Base-by-base conservation (phyloP, 177 flowering plant genomes). In the Tripterygium wilfordii region DNA sequence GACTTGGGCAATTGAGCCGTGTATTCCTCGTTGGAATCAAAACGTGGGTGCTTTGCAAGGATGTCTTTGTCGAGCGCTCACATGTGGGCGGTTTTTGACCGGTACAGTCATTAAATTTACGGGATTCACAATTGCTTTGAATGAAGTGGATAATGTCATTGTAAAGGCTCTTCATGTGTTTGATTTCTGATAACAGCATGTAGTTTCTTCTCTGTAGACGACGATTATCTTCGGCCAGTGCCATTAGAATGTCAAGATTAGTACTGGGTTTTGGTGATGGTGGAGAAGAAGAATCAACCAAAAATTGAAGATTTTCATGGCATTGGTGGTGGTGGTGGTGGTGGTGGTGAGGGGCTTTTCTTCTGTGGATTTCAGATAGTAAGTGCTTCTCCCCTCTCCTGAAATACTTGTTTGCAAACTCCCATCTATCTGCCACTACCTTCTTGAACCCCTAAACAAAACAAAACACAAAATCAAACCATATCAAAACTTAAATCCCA, bases 101-200 rank as follows among this genome's bases (percentile, higher is more conserved):
- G n/a, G n/a, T n/a, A n/a, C n/a, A n/a, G n/a, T n/a, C n/a, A n/a
- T n/a, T n/a, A n/a, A n/a, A n/a, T n/a, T 52, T 10, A 70, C 88
- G 8, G 97, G 88, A 49, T 71, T 79, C 15, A 84, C 97, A 57
- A n/a, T 90, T 94, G 63, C 84, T 90, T 56, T 90, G 97, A 20
- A 90, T 87, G 46, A 90, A 90, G 64, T 84, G 87, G 52, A 90
- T 82, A 18, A 90, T 88, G 61, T 88, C 96, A 48, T 80, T 85
- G 70, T 88, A 90, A 3, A 90, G 89, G 58, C 69, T 87, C 58
- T 62, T 76, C 96, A 90, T 85, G 64, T 90, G 95, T 0, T 85
- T 70, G 5, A 90, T 70, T 53, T 90, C 96, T 0, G 96, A 79
- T 54, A 83, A 60, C 3, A 90, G 79, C 83, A 87, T 71, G 21